Evolutionary conservation across 306 rosid genomes (phyloP), one percentile per base, ranked within the genome.

Genomic region (Quercus rubra): DNA sequence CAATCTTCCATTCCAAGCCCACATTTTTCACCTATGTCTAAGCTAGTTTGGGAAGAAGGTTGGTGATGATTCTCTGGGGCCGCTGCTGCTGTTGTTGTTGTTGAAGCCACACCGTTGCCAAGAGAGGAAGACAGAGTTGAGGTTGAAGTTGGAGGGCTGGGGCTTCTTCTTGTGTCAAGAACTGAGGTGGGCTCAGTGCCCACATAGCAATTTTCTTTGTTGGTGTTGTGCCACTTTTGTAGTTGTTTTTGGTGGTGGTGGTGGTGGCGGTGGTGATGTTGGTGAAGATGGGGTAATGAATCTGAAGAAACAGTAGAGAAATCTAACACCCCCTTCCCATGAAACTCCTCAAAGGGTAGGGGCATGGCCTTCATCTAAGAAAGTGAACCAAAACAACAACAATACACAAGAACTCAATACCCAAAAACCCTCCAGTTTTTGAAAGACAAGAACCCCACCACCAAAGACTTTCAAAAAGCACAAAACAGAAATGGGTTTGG

Each of bases 351-450:
- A 90, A 87, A 91, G 86, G 99, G 85, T 54, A 91, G 79, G 94
- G 94, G 97, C 94, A 94, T 84, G 87, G 97, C 98, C 98, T 94
- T 94, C 97, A 91, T 94, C 97, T 87, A 94, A 88, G 59, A 73
- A 38, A 76, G 63, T 30, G 63, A 87, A 83, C 81, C 51, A 75
- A 61, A 25, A 71, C 57, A 68, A 83, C 76, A 84, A 80, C 77
- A 75, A 80, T 77, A 82, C 74, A 72, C 82, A 77, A 55, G 85
- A 82, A 59, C 62, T 77, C 78, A 69, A 58, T 0, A 55, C 55
- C 75, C 70, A 67, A 68, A 73, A 73, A 84, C 80, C 86, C 92
- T 82, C 89, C 90, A 89, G 91, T 21, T 91, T 89, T 82, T 79
- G 14, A 77, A 77, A 85, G 85, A 57, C 52, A 38, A 61, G 20